Conservation (phyloP, 805 yeast species). For the Blastobotrys terrestris region DNA sequence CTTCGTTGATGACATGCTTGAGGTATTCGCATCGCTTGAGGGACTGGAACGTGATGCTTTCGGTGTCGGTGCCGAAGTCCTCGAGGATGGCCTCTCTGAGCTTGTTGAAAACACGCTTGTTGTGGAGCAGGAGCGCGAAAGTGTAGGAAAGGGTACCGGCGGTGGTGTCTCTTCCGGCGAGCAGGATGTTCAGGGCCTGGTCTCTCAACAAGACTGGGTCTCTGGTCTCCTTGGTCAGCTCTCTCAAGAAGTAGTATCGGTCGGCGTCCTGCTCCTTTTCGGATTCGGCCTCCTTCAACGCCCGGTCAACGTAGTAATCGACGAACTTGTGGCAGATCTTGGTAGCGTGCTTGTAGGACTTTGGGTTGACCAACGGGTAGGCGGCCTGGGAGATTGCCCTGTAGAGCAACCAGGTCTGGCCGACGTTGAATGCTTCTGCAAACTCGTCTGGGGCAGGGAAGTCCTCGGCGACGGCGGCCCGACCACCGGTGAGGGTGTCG, state of each 20-base stretch:
- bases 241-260: slow-evolving; percentile 40
- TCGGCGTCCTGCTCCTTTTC: slow-evolving; percentile 29
- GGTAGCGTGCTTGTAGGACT: slow-evolving; percentile 30
- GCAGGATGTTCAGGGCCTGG: slow-evolving; percentile 43
- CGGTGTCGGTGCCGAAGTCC: slow-evolving; percentile 27
- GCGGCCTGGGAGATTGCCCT: slow-evolving; percentile 14
- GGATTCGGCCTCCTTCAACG: slow-evolving; percentile 24
- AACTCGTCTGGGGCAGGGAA: slow-evolving; percentile 14
- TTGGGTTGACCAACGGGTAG: slow-evolving; percentile 16
- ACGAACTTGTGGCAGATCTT: slow-evolving; percentile 31
- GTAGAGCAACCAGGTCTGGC: slow-evolving; percentile 11
- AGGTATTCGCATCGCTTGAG: slow-evolving; percentile 40
- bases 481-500: slow-evolving; percentile 17
- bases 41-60: slow-evolving; percentile 34
- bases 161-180: slow-evolving; percentile 50
- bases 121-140: slow-evolving; percentile 39
- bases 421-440: slow-evolving; percentile 22
- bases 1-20: slow-evolving; percentile 39
- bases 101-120: slow-evolving; percentile 24
- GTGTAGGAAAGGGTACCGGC: slow-evolving; percentile 43
- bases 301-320: slow-evolving; percentile 37
- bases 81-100: slow-evolving; percentile 35
- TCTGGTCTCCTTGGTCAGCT: slow-evolving; percentile 42
- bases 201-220: slow-evolving; percentile 43
- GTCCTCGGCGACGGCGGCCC: not conserved